Evolutionary conservation across 2,329 filamentous ascomycete species (phyloP).

Genomic region (Stachybotrys chartarum): DNA sequence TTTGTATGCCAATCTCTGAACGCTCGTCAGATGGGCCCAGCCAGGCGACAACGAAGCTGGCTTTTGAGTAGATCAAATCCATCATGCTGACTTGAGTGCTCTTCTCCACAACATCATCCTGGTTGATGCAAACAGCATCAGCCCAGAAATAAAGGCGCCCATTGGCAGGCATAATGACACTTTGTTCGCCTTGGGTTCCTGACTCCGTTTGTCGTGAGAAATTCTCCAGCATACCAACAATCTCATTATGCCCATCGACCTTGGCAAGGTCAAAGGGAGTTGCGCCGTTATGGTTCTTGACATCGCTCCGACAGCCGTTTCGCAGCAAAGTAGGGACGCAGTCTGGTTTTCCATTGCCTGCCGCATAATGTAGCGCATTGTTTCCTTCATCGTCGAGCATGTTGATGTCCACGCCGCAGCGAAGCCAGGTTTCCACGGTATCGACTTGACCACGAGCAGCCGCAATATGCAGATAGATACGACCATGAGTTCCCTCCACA

Average conservation of each 20-base stretch:
- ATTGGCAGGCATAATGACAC: slow-evolving; percentile 5
- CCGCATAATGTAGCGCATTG: slow-evolving; percentile 11
- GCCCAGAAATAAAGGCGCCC: slow-evolving; percentile 10
- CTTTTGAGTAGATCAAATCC: slow-evolving; percentile 18
- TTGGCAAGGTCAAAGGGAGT: slow-evolving; percentile 10
- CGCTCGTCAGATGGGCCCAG: slow-evolving; percentile 13
- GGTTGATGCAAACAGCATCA: slow-evolving; percentile 22
- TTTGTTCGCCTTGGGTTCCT: slow-evolving; percentile 4
- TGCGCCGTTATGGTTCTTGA: slow-evolving; percentile 5
- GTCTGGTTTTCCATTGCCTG: slow-evolving; percentile 4
- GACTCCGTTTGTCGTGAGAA: background rate
- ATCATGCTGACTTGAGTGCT: slow-evolving; percentile 18
- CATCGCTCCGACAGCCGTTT: slow-evolving; percentile 3
- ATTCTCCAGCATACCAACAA: slow-evolving; percentile 6
- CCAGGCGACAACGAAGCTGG: slow-evolving; percentile 16
- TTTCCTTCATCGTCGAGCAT: slow-evolving; percentile 5
- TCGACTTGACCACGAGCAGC: slow-evolving; percentile 3
- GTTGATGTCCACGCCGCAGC: slow-evolving; percentile 7
- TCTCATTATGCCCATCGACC: slow-evolving; percentile 5
- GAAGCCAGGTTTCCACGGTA: slow-evolving; percentile 6
- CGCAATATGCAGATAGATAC: slow-evolving; percentile 7
- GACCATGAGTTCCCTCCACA: slow-evolving; percentile 1
- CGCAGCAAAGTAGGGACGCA: slow-evolving; percentile 8
- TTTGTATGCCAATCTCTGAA: slow-evolving; percentile 8
- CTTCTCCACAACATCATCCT: slow-evolving; percentile 16